Base-by-base conservation (phyloP, 164 flowering plant species). In the Sedum album region DNA sequence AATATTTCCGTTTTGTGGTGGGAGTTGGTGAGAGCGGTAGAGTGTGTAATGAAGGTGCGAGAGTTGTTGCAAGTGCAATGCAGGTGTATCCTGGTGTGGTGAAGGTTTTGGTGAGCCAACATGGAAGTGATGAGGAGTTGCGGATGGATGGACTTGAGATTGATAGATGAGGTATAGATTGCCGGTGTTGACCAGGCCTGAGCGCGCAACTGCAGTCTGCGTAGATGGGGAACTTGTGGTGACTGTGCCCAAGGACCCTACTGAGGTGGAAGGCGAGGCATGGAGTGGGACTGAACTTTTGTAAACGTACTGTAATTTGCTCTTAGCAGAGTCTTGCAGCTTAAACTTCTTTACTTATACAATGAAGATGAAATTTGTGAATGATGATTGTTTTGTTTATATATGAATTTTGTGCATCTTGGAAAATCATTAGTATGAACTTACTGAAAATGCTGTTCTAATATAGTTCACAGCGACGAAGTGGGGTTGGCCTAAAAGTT, bases 161-260 rank as follows among this genome's bases (percentile, higher is more conserved):
- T 20, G 90, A 87, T 67, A 73, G 81, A 78, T 90, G 98, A 72
- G 96, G 82, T 89, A 84, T 53, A 73, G 96, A 70, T 78, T 93
- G 60, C 98, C 96, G 15, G 79, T 78, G 11, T 46, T 85, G 20
- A 83, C 92, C 0, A 76, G 75, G 70, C 90, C 92, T 18, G 96
- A 93, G 80, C 78, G 82, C 35, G 92, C 90, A 0, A 84, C 76
- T 15, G 96, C 89, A 46, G 88, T 66, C 2, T 87, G 78, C 57
- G 79, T 62, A 4, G 88, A 80, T 64, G 96, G 96, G 21, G 86
- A 85, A 74, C 83, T 93, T 49, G 77, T 90, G 35, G 91, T 93
- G 68, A 88, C 86, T 20, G 92, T 93, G 70, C 98, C 98, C 0
- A 93, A 90, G 73, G 80, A 73, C 4, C 79, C 39, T 9, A 78